Evolutionary conservation across 192 early-diverging fungal species (phyloP).

Genomic region (Oehlia diaphana): DNA sequence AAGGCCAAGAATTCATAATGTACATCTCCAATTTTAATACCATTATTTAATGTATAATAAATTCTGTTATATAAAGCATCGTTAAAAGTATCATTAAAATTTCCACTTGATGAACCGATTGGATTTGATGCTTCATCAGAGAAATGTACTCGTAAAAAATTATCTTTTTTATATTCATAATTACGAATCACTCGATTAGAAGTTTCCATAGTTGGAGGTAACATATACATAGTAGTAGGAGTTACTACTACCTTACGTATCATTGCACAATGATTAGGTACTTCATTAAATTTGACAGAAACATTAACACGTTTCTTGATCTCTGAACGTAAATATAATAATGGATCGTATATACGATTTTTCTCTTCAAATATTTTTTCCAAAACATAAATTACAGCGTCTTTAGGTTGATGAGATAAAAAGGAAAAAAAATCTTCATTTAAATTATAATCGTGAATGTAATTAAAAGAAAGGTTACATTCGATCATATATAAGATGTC

Average conservation of each 20-base stretch:
- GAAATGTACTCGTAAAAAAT: constrained; percentile 72
- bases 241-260: constrained; percentile 64
- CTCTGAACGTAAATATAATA: constrained; percentile 31
- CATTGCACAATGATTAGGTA: constrained; percentile 48
- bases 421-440: constrained; percentile 36
- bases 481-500: constrained; percentile 52
- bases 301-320: constrained; percentile 18
- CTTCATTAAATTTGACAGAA: constrained; percentile 21
- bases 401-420: constrained; percentile 25
- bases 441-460: constrained; percentile 47
- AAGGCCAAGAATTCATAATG: constrained; percentile 65
- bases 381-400: constrained; percentile 38
- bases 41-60: constrained; percentile 44
- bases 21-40: constrained; percentile 54
- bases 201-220: constrained; percentile 63
- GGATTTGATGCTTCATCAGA: constrained; percentile 57
- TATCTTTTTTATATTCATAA: constrained; percentile 46
- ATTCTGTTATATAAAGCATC: constrained; percentile 56
- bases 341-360: constrained; percentile 45
- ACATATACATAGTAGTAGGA: constrained; percentile 65
- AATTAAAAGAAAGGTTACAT: constrained; percentile 38
- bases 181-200: constrained; percentile 71
- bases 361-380: constrained; percentile 32
- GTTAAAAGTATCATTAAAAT: constrained; percentile 15
- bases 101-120: constrained; percentile 34